Percentiles rank a stretch among this genome's conserved stretches.
Conservation (phyloP, 768 basidiomycete genomes). For the Leccinum pellstonianum region DNA sequence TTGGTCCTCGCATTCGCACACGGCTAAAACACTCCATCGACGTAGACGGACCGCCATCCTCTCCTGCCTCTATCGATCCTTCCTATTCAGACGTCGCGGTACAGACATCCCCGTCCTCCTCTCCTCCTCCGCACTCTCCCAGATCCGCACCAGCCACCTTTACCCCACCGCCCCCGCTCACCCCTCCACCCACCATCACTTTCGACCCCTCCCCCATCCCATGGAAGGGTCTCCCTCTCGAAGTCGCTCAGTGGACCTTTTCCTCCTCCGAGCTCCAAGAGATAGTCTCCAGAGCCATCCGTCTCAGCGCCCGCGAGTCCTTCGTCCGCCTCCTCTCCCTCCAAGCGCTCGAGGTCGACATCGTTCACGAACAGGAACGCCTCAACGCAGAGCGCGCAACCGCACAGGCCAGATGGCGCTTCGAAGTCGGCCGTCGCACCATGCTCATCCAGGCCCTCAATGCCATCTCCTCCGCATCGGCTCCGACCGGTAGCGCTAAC, state of each 20-base stretch:
- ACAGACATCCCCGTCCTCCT: constrained; percentile 35
- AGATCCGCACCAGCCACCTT: constrained; percentile 23
- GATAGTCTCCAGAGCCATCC: constrained; percentile 71
- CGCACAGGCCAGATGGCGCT: constrained; percentile 67
- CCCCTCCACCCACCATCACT: constrained; percentile 45
- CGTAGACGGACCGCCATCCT: neutral
- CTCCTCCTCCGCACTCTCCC: no score
- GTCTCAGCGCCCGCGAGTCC: constrained; percentile 63
- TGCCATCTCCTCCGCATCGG: constrained; percentile 42
- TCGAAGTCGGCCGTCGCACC: constrained; percentile 61
- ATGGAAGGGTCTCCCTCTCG: constrained; percentile 55
- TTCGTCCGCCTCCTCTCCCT: constrained; percentile 69
- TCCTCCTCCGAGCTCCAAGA: constrained; percentile 57
- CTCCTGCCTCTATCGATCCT: neutral
- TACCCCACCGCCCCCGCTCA: constrained; percentile 34
- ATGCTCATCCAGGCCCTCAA: constrained; percentile 62
- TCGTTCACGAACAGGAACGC: constrained; percentile 59
- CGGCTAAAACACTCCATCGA: constrained; percentile 17
- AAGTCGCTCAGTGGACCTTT: constrained; percentile 65
- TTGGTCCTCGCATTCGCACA: constrained; percentile 23
- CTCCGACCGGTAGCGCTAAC: constrained; percentile 23
- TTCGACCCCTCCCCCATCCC: constrained; percentile 58
- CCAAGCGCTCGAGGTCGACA: constrained; percentile 56
- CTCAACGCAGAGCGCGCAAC: constrained; percentile 47
- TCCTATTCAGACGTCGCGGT: neutral